Evolutionary conservation across 345 rosid species (phyloP), one percentile per base, ranked within the genome.

Genomic region (Gynandropsis gynandra): DNA sequence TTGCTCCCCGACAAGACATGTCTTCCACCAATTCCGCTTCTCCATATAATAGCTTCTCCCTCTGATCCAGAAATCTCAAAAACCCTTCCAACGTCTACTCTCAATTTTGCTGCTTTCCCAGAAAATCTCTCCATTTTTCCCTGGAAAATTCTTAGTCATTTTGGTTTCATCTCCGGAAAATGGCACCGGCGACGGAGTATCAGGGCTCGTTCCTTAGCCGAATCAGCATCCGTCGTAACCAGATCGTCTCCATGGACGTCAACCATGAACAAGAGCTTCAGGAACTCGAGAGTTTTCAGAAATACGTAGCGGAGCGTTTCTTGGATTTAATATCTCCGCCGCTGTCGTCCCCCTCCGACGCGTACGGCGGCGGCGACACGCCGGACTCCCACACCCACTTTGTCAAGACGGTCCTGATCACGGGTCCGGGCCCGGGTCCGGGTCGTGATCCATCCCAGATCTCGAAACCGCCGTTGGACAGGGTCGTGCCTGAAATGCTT

Each of bases 151-250:
- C 55, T 19, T 44, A 33, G 36, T 20, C 37, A 24, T 47, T 32
- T 37, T 40, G 36, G 32, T n/a, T 16, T n/a, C 34, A 44, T 50
- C 11, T 3, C 20, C 13, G 0, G 35, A 35, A 36, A 18, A 59
- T 61, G 59, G 75, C 85, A 77, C 88, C 78, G 29, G 79, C 82
- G 16, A 84, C 82, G 19, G 95, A 87, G 10, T 56, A 47, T 65
- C 96, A 74, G 15, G 72, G 74, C 16, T 87, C 95, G 4, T 92
- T 88, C 68, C 84, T 88, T 11, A 82, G 88, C n/a, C 77, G 95
- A 45, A 70, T 87, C 74, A 92, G 95, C 66, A 80, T 78, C 70
- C 81, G 94, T 50, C 80, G 95, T 7, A 93, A 81, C 69, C 95
- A 83, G 61, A 82, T 85, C 42, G 77, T 62, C 61, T 73, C 82